A percentile compares a stretch with the other conserved stretches of the same genome.
These are phyloP conservation scores for Fusarium tjaetaba DNA, from an alignment of 2,329 filamentous ascomycete genomes.

Conservation along the genomic window DNA sequence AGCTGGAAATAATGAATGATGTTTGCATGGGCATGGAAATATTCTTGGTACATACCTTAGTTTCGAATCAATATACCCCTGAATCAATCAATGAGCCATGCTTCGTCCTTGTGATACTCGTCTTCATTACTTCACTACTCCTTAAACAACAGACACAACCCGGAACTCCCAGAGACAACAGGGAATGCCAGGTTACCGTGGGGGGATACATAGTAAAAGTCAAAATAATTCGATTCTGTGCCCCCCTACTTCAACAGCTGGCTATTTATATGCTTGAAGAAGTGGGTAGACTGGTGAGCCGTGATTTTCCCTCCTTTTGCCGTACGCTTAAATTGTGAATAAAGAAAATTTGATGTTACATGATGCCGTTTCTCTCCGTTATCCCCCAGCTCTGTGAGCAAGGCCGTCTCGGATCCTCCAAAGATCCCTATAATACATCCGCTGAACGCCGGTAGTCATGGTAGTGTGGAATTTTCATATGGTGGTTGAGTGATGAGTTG, in stretches of 20 bases:
- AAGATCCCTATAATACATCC: constrained; percentile 44
- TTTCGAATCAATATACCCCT: constrained; percentile 23
- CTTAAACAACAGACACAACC: not conserved
- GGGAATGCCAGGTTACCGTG: not conserved
- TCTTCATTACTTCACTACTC: not conserved
- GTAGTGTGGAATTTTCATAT: constrained; percentile 34
- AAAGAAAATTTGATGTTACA: constrained; percentile 40
- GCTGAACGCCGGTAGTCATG: constrained; percentile 44
- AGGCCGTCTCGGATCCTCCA: constrained; percentile 24
- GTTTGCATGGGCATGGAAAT: not conserved
- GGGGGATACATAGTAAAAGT: not conserved
- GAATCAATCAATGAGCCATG: not conserved
- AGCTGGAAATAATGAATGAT: constrained; percentile 23
- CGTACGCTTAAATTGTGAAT: constrained; percentile 17
- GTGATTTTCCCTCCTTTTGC: constrained; percentile 25
- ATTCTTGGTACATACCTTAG: not conserved
- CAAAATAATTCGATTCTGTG: constrained; percentile 27
- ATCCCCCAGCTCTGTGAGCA: constrained; percentile 16
- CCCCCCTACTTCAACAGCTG: constrained; percentile 8
- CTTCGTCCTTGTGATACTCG: not conserved
- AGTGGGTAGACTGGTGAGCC: constrained; percentile 11
- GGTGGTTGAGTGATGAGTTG: constrained; percentile 32
- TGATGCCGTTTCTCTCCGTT: constrained; percentile 21
- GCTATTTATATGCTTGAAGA: not conserved
- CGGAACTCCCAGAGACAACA: not conserved